Base-by-base conservation (phyloP, 257 asterid species). In the Solanum arcanum region DNA sequence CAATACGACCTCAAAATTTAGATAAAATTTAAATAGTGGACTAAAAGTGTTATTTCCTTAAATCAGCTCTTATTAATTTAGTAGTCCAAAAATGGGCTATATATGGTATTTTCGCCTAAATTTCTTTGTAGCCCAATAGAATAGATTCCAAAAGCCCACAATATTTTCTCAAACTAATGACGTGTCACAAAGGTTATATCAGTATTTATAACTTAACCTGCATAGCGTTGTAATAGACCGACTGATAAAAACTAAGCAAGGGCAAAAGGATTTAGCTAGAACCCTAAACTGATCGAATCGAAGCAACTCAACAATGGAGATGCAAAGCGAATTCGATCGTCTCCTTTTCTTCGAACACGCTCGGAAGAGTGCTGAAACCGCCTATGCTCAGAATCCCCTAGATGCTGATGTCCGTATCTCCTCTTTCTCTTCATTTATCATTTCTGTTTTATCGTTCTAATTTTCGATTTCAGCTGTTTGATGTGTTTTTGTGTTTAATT, bases 341-440 rank as follows among this genome's bases (percentile, higher is more conserved):
- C 93, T 97, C 9, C 89, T 96, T 5, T 94, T 93, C 92, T 96
- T 95, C 91, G 98, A 96, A 92, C 97, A 92, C 88, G 94, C 98
- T 70, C 97, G 99, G 33, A 95, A 91, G 88, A 91, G 92, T 4
- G 96, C 98, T 1, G 99, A 97, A 89, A 93, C 94, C 3, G 85
- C 92, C 33, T 94, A 95, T 60, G 91, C 94, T 8, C 92, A 91
- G 84, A 92, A 96, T 84, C 99, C 99, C 62, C 92, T 87, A 35
- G 99, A 97, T 86, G 93, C 98, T 41, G 99, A 96, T 86, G 99
- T 97, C 4, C 56, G 91, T 89, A 25, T 31, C 80, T 25, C 52
- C n/a, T 20, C 23, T 33, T 56, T 42, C 11, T 78, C 5, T 60
- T n/a, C 27, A 27, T 31, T 6, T 13, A 35, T 25, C 27, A 13